Percentiles rank a stretch among this genome's conserved stretches.
phyloP scores from a whole-genome alignment of 495 filamentous ascomycete species.

The Penicillium pancosmium region DNA sequence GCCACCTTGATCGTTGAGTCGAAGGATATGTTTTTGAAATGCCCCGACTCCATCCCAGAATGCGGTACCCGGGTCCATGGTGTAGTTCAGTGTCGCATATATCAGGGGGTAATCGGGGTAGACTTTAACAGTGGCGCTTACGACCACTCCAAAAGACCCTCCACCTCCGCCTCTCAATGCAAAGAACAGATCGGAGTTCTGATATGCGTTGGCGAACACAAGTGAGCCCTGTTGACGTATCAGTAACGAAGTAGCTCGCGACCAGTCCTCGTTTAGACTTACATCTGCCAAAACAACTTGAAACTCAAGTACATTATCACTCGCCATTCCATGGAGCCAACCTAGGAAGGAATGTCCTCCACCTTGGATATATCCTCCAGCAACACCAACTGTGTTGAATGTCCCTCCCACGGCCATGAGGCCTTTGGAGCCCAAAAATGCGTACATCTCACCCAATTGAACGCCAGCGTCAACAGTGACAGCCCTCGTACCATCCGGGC shows the following conservation, averaged over 20 bases:
- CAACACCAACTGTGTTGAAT: slow-evolving; percentile 24
- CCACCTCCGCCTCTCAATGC: slow-evolving; percentile 49
- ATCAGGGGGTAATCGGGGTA: slow-evolving; percentile 40
- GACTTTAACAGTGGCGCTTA: slow-evolving; percentile 46
- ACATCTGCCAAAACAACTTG: slow-evolving; percentile 42
- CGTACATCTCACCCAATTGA: slow-evolving; percentile 47
- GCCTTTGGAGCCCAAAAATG: slow-evolving; percentile 24
- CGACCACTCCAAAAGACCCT: slow-evolving; percentile 54
- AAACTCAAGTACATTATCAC: slow-evolving; percentile 41
- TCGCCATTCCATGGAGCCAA: slow-evolving; percentile 33
- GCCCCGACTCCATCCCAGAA: slow-evolving; percentile 39
- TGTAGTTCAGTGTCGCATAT: slow-evolving; percentile 30
- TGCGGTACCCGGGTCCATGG: not conserved
- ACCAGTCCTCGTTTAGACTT: slow-evolving; percentile 11
- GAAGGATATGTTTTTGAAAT: slow-evolving; percentile 28
- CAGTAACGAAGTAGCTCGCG: not conserved
- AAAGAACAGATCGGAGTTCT: slow-evolving; percentile 58
- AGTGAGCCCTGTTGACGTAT: slow-evolving; percentile 37
- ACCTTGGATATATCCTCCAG: slow-evolving; percentile 59
- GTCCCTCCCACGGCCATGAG: slow-evolving; percentile 19
- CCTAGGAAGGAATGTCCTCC: slow-evolving; percentile 56
- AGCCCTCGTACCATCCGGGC: not conserved
- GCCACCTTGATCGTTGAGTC: slow-evolving; percentile 36
- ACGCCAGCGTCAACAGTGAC: slow-evolving; percentile 59
- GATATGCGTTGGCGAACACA: slow-evolving; percentile 38